Evolutionary conservation across 305 asterid genomes (phyloP).

Genomic region (Fraxinus dipetala): DNA sequence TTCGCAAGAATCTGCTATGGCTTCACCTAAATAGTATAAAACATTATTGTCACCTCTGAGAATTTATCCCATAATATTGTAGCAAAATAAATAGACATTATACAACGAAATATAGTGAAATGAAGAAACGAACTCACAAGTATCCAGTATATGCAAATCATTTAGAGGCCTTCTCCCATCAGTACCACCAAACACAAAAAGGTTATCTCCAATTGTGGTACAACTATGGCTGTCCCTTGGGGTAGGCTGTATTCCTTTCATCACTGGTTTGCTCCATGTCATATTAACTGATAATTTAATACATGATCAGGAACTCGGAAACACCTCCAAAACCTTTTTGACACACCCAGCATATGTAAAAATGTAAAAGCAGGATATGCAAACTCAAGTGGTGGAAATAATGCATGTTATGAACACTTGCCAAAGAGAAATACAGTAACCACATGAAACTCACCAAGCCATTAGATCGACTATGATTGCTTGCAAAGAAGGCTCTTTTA

Average conservation of each 20-base stretch:
- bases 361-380: background rate
- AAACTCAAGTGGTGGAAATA: background rate
- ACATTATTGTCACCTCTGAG: background rate
- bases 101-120: background rate
- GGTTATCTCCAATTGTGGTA: slow-evolving; percentile 73
- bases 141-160: slow-evolving; percentile 74
- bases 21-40: background rate
- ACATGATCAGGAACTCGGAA: slow-evolving; percentile 18
- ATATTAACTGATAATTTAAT: slow-evolving; percentile 43
- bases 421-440: slow-evolving; percentile 3
- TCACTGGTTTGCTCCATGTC: slow-evolving; percentile 68
- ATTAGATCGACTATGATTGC: background rate
- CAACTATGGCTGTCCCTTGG: slow-evolving; percentile 98
- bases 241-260: slow-evolving; percentile 59
- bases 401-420: background rate
- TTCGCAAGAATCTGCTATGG: background rate
- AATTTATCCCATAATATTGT: slow-evolving; percentile 1
- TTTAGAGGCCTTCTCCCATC: slow-evolving; percentile 77
- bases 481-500: background rate
- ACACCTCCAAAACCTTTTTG: no score
- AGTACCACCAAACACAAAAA: slow-evolving; percentile 89
- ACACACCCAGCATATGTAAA: no score
- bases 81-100: background rate
- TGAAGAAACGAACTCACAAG: slow-evolving; percentile 49
- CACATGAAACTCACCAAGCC: background rate